Evolutionary conservation across 106 monocot species (phyloP).

Genomic region (Acorus gramineus): DNA sequence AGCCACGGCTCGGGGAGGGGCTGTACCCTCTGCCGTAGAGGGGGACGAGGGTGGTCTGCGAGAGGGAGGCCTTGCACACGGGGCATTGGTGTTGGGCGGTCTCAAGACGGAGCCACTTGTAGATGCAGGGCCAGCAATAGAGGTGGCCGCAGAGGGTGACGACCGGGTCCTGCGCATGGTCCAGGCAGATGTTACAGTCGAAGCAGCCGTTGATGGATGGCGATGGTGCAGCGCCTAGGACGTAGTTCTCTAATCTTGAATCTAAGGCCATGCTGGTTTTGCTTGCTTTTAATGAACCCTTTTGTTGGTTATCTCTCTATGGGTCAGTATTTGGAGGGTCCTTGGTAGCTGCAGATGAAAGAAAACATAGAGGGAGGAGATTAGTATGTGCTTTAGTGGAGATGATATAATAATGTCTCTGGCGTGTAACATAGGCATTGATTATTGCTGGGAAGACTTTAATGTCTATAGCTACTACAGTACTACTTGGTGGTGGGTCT

Average conservation of each 20-base stretch:
- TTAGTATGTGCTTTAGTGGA: no score
- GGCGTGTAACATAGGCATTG: no score
- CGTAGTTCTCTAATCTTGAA: not conserved
- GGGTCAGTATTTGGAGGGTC: no score
- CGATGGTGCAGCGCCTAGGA: not conserved
- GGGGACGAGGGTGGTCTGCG: slow-evolving; percentile 54
- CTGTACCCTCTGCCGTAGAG: slow-evolving; percentile 66
- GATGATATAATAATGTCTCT: no score
- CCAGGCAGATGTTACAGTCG: slow-evolving; percentile 96
- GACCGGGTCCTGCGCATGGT: slow-evolving; percentile 62
- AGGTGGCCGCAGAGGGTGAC: slow-evolving; percentile 98
- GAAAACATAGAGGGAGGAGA: no score
- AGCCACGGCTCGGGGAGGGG: not conserved
- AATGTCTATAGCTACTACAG: no score
- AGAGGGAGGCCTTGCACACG: slow-evolving; percentile 74
- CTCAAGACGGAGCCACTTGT: slow-evolving; percentile 61
- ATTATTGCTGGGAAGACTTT: no score
- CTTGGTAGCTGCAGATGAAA: no score
- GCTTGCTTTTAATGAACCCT: no score
- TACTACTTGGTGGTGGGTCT: no score
- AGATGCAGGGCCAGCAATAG: slow-evolving; percentile 98
- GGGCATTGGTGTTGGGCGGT: slow-evolving; percentile 43
- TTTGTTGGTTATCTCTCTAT: no score
- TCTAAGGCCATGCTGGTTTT: no score
- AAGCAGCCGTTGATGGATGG: slow-evolving; percentile 39